Evolutionary conservation across 2,329 filamentous ascomycete genomes (phyloP), one percentile per base, ranked within the genome.

Genomic region (Mariannaea elegans): DNA sequence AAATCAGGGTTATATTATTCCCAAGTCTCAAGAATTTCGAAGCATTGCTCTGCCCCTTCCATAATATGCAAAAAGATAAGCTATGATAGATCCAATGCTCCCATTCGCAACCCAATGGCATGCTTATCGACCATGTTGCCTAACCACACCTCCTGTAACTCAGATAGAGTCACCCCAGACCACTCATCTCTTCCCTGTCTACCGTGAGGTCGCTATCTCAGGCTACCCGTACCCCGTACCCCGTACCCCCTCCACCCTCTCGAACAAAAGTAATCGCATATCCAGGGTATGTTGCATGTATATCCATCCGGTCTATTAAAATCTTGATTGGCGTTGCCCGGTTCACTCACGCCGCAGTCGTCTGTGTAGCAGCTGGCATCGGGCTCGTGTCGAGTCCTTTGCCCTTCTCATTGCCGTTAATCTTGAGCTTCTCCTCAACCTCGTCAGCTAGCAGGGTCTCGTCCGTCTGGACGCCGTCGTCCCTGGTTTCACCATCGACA

Each of bases 371-470:
- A n/a, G 42, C 27, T 8, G 34, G 32, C 1, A 47, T 41, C 27
- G 60, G 34, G 18, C 41, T 18, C 23, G 41, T 23, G 16, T 44
- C 55, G 21, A 42, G 23, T 12, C 46, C 56, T 49, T 67, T 61
- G 13, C 45, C 60, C 44, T 61, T 60, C 49, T 67, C 69, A 51
- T 70, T 67, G 10, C 70, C 68, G 31, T 67, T 61, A 44, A 78
- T 65, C 47, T 69, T 71, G 16, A 78, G 64, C 59, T 75, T 75
- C 65, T 75, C 71, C 4, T 75, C 32, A 5, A 71, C 69, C 7
- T 72, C 69, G 32, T 70, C 67, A 34, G 69, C 74, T 14, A 71
- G 58, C 6, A 72, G 63, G 4, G 67, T 42, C 9, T 70, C 72
- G 9, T 73, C 73, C 0, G 68, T 70, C 58, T 75, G 72, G 7